Base-by-base conservation (phyloP, 192 early-diverging fungal species). In the Podila epicladia region DNA sequence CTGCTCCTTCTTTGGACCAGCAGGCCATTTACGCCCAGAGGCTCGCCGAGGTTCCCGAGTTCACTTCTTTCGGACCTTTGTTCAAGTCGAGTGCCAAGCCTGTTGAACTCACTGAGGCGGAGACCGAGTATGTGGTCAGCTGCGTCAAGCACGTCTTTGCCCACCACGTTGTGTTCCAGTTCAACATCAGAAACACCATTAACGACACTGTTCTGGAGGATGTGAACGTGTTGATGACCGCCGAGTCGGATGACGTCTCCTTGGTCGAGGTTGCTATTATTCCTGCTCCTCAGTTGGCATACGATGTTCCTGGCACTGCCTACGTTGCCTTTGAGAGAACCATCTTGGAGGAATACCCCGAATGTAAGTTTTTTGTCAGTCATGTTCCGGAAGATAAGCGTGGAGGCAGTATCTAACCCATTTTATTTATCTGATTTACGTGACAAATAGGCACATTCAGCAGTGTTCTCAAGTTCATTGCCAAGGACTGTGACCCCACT, bases 71-170 rank as follows among this genome's bases (percentile, higher is more conserved):
- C 71, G 97, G 97, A 37, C 84, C 90, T 28, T 82, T 98, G 66
- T 94, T 97, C 89, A 97, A 96, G 72, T 95, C 93, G 22, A 95
- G 92, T 62, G 64, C 64, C 53, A 88, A 89, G 74, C 85, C 92
- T n/a, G 87, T 92, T 22, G 91, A 90, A 64, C 85, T 98, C 26
- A 98, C 97, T 20, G 98, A 99, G 76, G 87, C 91, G 13, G 98
- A 98, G 83, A 97, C 95, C 13, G 98, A 99, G 83, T 99, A 99
- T 85, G 91, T 92, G 31, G 96, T 99, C 62, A 84, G 87, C 24
- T 96, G 94, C 71, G 82, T 97, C 64, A 98, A 98, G 84, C 98
- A 99, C 69, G 89, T 97, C n/a, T 99, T 95, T 77, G 83, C 87
- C 58, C 83, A 89, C 29, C 95, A 98, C 66, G 70, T 99, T 68